These are phyloP conservation scores for Fusarium xyrophilum DNA, from an alignment of 2,329 filamentous ascomycete genomes.

Conservation along the genomic window DNA sequence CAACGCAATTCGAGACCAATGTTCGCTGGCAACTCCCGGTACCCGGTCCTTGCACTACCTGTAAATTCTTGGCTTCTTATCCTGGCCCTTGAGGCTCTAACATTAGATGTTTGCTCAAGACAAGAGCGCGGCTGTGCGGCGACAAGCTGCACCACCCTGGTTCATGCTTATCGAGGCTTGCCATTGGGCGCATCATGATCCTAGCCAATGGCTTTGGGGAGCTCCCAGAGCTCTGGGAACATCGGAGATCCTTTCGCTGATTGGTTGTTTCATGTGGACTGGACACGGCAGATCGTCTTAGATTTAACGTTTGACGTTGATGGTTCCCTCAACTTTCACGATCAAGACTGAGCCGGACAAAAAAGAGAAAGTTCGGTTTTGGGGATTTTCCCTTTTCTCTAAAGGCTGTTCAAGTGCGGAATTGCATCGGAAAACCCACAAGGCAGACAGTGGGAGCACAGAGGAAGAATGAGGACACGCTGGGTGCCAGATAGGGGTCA, in stretches of 20 bases:
- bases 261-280: slow-evolving; percentile 28
- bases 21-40: slow-evolving; percentile 7
- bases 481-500: slow-evolving; percentile 38
- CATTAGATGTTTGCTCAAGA: slow-evolving; percentile 10
- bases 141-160: slow-evolving; percentile 8
- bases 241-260: slow-evolving; percentile 30
- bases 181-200: slow-evolving; percentile 21
- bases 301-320: slow-evolving; percentile 13
- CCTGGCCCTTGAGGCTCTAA: neutral
- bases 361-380: neutral
- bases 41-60: slow-evolving; percentile 8
- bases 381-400: neutral
- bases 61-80: neutral
- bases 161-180: neutral
- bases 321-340: slow-evolving; percentile 9
- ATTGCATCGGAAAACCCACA: neutral
- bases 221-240: slow-evolving; percentile 34
- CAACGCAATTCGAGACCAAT: slow-evolving; percentile 15
- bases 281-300: slow-evolving; percentile 20
- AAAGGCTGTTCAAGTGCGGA: slow-evolving; percentile 5
- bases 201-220: slow-evolving; percentile 8
- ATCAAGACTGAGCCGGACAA: neutral
- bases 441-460: slow-evolving; percentile 7
- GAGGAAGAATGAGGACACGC: neutral
- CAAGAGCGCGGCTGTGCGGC: neutral